A percentile compares a stretch with the other conserved stretches of the same genome.
phyloP scores from a whole-genome alignment of 768 basidiomycete species.

The Asterophora parasitica region DNA sequence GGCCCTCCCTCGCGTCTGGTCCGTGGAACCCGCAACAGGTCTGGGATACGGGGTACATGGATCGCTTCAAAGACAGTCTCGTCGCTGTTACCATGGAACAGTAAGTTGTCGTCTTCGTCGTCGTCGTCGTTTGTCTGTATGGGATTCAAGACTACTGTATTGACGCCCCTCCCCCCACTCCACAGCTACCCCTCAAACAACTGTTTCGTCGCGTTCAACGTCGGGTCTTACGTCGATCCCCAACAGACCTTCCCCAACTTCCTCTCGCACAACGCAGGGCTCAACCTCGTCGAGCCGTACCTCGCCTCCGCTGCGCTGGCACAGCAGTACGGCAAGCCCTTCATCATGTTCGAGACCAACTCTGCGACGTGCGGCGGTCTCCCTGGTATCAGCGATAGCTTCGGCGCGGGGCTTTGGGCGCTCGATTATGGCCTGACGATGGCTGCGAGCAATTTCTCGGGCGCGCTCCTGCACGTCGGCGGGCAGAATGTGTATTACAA shows the following conservation, averaged over 20 bases:
- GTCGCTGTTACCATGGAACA: constrained; percentile 51
- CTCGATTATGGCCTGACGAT: constrained; percentile 61
- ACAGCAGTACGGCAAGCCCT: constrained; percentile 36
- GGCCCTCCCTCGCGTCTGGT: constrained; percentile 57
- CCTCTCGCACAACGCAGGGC: constrained; percentile 54
- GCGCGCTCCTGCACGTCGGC: constrained; percentile 55
- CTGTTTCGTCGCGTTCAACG: constrained; percentile 47
- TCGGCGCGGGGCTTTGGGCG: constrained; percentile 62
- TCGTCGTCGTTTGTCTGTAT: too few relatives aligned
- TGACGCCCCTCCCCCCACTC: neutral
- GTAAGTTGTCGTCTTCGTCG: constrained; percentile 27
- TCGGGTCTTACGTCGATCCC: constrained; percentile 34
- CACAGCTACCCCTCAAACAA: constrained; percentile 54
- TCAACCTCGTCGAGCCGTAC: constrained; percentile 48
- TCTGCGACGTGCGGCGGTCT: constrained; percentile 69
- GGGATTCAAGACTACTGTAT: too few relatives aligned
- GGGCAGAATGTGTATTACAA: constrained; percentile 69
- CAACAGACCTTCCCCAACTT: constrained; percentile 49
- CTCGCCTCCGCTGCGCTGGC: constrained; percentile 43
- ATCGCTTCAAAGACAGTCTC: constrained; percentile 36
- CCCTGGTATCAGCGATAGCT: constrained; percentile 56
- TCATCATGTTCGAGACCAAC: constrained; percentile 72
- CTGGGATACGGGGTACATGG: constrained; percentile 48
- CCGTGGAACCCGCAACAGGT: constrained; percentile 44
- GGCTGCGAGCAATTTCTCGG: constrained; percentile 54